Percentiles rank a stretch among this genome's conserved stretches.
Conservation (phyloP, 2,329 filamentous ascomycete genomes). For the Cyphellophora attinorum region DNA sequence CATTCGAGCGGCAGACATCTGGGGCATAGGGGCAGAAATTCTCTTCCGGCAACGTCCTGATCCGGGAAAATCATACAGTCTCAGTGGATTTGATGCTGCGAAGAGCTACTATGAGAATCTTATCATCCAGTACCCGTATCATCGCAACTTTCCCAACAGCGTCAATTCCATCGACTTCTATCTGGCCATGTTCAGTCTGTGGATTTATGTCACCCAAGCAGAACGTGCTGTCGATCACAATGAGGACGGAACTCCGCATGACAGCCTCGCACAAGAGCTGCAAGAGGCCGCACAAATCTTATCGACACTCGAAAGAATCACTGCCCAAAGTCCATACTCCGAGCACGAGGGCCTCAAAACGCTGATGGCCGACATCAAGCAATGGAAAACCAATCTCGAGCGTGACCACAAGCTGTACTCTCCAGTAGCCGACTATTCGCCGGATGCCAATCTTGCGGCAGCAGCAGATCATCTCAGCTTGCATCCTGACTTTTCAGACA, state of each 20-base stretch:
- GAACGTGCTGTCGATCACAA: conserved; percentile 26
- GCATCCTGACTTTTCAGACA: too few relatives aligned
- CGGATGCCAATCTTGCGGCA: background rate
- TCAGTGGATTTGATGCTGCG: conserved; percentile 46
- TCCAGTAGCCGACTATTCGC: background rate
- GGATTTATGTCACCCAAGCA: conserved; percentile 65
- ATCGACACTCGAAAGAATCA: conserved; percentile 58
- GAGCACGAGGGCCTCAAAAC: conserved; percentile 36
- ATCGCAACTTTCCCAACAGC: conserved; percentile 47
- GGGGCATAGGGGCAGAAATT: conserved; percentile 79
- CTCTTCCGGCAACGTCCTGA: conserved; percentile 46
- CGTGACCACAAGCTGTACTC: background rate
- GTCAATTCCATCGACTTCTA: conserved; percentile 68
- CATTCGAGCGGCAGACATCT: conserved; percentile 58
- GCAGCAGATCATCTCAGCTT: conserved; percentile 2
- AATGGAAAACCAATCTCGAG: background rate
- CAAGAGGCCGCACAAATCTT: conserved; percentile 53
- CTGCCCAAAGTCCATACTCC: conserved; percentile 61
- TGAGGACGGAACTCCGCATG: background rate
- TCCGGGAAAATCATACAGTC: conserved; percentile 24
- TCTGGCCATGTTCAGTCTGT: conserved; percentile 68
- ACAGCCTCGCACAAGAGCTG: conserved; percentile 12
- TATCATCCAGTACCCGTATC: conserved; percentile 67
- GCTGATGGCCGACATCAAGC: background rate
- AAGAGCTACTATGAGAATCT: conserved; percentile 67